These are phyloP conservation scores for Haplosporangium sp. DNA, from an alignment of 371 early-diverging fungal genomes.

Conservation along the genomic window DNA sequence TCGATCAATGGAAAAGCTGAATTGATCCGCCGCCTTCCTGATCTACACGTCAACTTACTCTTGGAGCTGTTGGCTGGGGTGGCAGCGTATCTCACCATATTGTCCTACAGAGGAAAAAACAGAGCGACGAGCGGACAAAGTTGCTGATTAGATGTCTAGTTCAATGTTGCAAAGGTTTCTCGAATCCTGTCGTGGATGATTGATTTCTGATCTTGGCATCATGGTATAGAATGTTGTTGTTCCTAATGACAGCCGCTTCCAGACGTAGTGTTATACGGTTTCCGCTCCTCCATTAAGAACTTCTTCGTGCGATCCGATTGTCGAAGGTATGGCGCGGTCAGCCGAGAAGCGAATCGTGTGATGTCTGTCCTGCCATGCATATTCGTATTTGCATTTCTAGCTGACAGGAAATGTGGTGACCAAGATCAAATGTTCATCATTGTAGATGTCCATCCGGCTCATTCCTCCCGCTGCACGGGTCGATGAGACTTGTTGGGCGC, in stretches of 20 bases:
- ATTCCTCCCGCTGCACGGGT: too few relatives aligned
- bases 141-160: conserved; percentile 18
- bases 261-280: too few relatives aligned
- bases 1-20: neutral
- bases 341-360: neutral
- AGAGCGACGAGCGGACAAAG: neutral
- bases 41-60: conserved; percentile 35
- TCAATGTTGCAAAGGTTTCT: neutral
- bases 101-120: conserved; percentile 34
- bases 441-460: too few relatives aligned
- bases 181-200: neutral
- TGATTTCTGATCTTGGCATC: neutral
- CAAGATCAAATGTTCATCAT: too few relatives aligned
- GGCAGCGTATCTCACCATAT: conserved; percentile 58
- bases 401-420: too few relatives aligned
- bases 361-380: conserved; percentile 18
- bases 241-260: too few relatives aligned
- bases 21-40: conserved; percentile 2
- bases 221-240: too few relatives aligned
- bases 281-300: too few relatives aligned
- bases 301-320: too few relatives aligned
- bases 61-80: conserved; percentile 59
- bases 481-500: too few relatives aligned
- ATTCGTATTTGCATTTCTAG: too few relatives aligned
- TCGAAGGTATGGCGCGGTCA: neutral